Evolutionary conservation across 495 filamentous ascomycete species (phyloP).

Genomic region (Aspergillus sclerotioniger): DNA sequence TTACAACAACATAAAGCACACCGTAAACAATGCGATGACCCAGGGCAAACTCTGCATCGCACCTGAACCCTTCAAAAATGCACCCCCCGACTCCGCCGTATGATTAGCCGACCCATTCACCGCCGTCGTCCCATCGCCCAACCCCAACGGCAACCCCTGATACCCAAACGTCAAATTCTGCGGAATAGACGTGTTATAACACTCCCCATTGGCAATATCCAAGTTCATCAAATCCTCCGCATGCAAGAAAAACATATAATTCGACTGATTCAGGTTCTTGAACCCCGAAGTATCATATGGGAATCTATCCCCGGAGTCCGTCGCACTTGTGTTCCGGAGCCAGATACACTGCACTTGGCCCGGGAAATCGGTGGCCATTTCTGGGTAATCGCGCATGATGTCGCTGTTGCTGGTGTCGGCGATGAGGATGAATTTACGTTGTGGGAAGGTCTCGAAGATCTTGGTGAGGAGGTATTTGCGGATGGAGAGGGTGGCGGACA

Average conservation of each 20-base stretch:
- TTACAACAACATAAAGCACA: too few species aligned
- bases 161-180: neutral
- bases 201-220: neutral
- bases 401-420: constrained; percentile 2
- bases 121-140: neutral
- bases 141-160: neutral
- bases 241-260: constrained; percentile 1
- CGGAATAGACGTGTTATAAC: neutral
- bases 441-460: constrained; percentile 1
- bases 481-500: neutral
- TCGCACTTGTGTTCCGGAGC: neutral
- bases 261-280: constrained; percentile 1
- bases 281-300: neutral
- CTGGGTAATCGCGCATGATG: neutral
- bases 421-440: neutral
- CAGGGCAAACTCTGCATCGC: neutral
- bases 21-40: too few species aligned
- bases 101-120: neutral
- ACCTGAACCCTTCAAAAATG: neutral
- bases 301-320: neutral
- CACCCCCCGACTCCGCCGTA: neutral
- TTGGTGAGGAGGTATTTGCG: neutral
- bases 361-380: neutral
- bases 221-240: neutral
- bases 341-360: neutral